A percentile compares a stretch with the other conserved stretches of the same genome.
Evolutionary conservation across 1,139 yeast genomes (phyloP).

Genomic region (Yamadazyma atmosphaerica): DNA sequence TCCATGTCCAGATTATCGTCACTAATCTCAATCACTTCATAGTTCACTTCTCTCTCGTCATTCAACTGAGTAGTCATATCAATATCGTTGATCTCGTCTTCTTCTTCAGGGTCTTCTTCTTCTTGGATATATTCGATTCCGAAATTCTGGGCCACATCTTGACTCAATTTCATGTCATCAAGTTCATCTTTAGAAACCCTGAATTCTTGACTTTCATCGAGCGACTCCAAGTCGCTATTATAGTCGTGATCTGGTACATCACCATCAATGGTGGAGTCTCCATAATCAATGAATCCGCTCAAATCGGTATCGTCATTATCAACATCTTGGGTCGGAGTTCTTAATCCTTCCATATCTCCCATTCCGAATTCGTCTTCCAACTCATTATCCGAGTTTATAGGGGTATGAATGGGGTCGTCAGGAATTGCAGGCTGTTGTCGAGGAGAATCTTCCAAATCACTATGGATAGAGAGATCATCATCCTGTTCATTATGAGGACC

Average conservation of each 20-base stretch:
- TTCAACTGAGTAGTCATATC: slow-evolving; percentile 43
- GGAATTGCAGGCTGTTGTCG: no score
- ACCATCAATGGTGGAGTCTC: no score
- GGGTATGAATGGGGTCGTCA: slow-evolving; percentile 2
- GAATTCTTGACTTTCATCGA: slow-evolving; percentile 11
- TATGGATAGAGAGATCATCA: no score
- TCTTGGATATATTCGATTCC: slow-evolving; percentile 27
- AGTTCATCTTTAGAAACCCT: slow-evolving; percentile 21
- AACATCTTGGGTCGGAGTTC: slow-evolving; percentile 39
- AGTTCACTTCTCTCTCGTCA: slow-evolving; percentile 40
- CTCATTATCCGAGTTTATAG: slow-evolving; percentile 15
- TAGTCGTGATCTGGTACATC: slow-evolving; percentile 16
- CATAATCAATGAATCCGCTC: slow-evolving; percentile 38
- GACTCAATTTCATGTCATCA: slow-evolving; percentile 28
- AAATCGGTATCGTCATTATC: slow-evolving; percentile 31
- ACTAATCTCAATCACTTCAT: slow-evolving; percentile 31
- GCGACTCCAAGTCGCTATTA: slow-evolving; percentile 19
- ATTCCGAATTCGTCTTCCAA: slow-evolving; percentile 45
- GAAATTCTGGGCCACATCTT: slow-evolving; percentile 30
- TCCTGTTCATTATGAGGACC: background rate
- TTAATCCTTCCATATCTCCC: slow-evolving; percentile 38
- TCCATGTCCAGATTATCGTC: slow-evolving; percentile 26
- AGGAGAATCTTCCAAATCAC: no score
- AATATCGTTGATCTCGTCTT: slow-evolving; percentile 27
- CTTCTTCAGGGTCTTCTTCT: slow-evolving; percentile 27